phyloP scores from a whole-genome alignment of 2,329 filamentous ascomycete genomes.

The Penicillium sp. region DNA sequence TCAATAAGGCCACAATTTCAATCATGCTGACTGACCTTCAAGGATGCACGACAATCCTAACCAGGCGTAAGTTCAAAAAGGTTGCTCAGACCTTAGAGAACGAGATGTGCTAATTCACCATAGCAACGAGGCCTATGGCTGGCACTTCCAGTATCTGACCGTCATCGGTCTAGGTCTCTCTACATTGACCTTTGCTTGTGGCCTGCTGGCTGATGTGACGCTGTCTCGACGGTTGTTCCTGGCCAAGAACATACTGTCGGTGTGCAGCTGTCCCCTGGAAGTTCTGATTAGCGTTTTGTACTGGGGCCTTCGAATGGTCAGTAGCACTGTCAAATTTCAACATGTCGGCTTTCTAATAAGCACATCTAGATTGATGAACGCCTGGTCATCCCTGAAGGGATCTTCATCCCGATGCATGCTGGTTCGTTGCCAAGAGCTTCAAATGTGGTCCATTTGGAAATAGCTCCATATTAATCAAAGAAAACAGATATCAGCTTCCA shows the following conservation, averaged over 20 bases:
- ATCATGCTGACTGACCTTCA: conserved; percentile 8
- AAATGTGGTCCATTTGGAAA: background rate
- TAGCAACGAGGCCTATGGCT: conserved; percentile 57
- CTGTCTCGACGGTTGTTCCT: conserved; percentile 50
- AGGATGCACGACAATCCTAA: conserved; percentile 44
- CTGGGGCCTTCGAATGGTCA: conserved; percentile 52
- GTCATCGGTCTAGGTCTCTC: conserved; percentile 56
- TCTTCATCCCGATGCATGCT: conserved; percentile 33
- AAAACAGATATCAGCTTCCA: conserved; percentile 45
- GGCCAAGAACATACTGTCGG: conserved; percentile 54
- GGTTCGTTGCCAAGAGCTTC: conserved; percentile 26
- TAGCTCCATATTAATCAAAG: background rate
- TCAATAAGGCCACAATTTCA: background rate
- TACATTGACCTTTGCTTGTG: conserved; percentile 51
- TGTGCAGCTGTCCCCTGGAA: conserved; percentile 56
- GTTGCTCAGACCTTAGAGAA: background rate
- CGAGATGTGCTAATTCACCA: background rate
- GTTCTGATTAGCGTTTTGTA: conserved; percentile 58
- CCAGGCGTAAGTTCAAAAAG: conserved; percentile 30
- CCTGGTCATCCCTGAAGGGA: conserved; percentile 48
- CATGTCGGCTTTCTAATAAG: conserved; percentile 1
- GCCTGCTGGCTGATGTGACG: conserved; percentile 53
- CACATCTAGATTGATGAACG: conserved; percentile 38
- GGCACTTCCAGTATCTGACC: conserved; percentile 62
- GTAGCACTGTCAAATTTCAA: conserved; percentile 13